Evolutionary conservation across 2,329 filamentous ascomycete species (phyloP).

Genomic region (Cytospora paraplurivora): DNA sequence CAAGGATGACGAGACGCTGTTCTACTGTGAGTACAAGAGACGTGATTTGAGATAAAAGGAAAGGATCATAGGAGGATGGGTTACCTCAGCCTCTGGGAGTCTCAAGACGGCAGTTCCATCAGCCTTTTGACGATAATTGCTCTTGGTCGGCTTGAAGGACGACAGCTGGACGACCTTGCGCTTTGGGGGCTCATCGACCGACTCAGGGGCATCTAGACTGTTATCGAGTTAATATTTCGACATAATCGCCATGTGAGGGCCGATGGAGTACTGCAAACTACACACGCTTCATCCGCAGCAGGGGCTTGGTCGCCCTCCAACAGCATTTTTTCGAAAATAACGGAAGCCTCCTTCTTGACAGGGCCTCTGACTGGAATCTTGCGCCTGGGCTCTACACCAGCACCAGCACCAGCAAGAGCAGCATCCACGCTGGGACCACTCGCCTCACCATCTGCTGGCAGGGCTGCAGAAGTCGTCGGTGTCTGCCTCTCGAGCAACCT

Average conservation of each 20-base stretch:
- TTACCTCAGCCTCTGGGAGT: constrained; percentile 54
- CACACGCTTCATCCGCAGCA: constrained; percentile 19
- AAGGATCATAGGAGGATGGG: constrained; percentile 1
- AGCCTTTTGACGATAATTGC: constrained; percentile 45
- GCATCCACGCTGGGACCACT: not conserved
- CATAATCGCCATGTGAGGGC: too few relatives aligned
- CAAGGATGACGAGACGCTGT: constrained; percentile 64
- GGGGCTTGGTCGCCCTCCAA: constrained; percentile 22
- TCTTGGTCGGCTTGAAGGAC: constrained; percentile 49
- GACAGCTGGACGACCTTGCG: constrained; percentile 41
- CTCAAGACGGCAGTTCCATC: constrained; percentile 46
- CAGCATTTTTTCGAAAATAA: constrained; percentile 20
- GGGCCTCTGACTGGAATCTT: not conserved
- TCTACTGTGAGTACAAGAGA: constrained; percentile 27
- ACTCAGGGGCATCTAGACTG: constrained; percentile 30
- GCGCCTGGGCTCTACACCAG: not conserved
- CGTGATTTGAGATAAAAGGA: not conserved
- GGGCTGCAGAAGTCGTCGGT: constrained; percentile 9
- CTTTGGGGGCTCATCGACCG: constrained; percentile 31
- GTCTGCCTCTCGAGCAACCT: constrained; percentile 38
- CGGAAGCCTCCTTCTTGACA: constrained; percentile 1
- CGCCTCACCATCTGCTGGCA: constrained; percentile 7
- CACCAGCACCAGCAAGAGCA: not conserved
- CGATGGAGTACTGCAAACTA: not conserved
- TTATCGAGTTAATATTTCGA: constrained; percentile 11